A percentile compares a stretch with the other conserved stretches of the same genome.
These are phyloP conservation scores for Arctium lappa DNA, from an alignment of 129 eudicot genomes.

Conservation along the genomic window DNA sequence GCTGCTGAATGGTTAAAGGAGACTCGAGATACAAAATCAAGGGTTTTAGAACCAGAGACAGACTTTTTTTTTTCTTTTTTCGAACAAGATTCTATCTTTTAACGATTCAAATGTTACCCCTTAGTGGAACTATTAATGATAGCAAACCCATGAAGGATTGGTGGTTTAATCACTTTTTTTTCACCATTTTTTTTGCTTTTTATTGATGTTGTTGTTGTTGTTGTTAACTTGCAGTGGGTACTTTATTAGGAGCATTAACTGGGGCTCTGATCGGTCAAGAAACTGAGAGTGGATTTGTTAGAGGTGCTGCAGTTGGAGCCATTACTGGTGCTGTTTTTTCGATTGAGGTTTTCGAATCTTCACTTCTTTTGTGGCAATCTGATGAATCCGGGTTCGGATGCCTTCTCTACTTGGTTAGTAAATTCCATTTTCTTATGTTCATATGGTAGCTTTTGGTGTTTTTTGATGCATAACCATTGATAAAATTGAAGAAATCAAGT, in stretches of 20 bases:
- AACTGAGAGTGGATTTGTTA: conserved; percentile 94
- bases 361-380: conserved; percentile 82
- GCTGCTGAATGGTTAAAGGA: no score
- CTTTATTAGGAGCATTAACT: conserved; percentile 89
- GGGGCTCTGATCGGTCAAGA: conserved; percentile 98
- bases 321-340: conserved; percentile 99
- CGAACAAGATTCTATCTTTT: no score
- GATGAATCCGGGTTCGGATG: conserved; percentile 97
- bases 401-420: conserved; percentile 83
- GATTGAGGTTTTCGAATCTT: conserved; percentile 91
- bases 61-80: no score
- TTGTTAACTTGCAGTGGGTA: conserved; percentile 70
- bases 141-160: background rate
- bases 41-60: no score
- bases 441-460: background rate
- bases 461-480: background rate
- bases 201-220: conserved; percentile 7
- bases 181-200: background rate
- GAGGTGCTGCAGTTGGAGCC: conserved; percentile 99
- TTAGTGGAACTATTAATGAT: no score
- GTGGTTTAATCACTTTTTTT: background rate
- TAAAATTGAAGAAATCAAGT: background rate
- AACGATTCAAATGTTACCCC: no score
- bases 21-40: no score
- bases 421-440: background rate